These are phyloP conservation scores for Irpex rosettiformis DNA, from an alignment of 1,284 basidiomycete species.

Conservation along the genomic window DNA sequence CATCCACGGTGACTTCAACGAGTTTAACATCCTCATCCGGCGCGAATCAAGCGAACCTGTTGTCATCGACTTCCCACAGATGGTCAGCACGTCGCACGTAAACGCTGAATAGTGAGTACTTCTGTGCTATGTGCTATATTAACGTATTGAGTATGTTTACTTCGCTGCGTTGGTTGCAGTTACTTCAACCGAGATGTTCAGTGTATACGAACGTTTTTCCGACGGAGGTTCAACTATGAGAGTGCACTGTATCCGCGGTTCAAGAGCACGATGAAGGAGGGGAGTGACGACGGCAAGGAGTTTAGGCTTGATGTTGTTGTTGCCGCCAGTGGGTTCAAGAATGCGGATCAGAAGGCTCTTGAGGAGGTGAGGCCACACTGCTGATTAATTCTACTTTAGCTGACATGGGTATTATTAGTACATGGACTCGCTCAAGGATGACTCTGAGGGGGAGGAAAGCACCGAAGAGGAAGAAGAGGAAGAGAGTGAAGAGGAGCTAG, in stretches of 20 bases:
- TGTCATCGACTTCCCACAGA: constrained; percentile 99
- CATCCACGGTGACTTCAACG: constrained; percentile 99
- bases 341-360: constrained; percentile 76
- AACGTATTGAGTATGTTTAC: constrained; percentile 8
- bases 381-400: constrained; percentile 11
- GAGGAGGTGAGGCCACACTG: constrained; percentile 63
- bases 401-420: constrained; percentile 42
- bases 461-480: constrained; percentile 33
- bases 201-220: constrained; percentile 94
- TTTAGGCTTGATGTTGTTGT: constrained; percentile 87
- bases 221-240: constrained; percentile 89
- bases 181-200: constrained; percentile 99
- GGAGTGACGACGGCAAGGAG: constrained; percentile 37
- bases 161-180: constrained; percentile 43
- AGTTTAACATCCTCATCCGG: constrained; percentile 96
- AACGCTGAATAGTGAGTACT: constrained; percentile 87
- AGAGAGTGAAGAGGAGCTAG: constrained; percentile 30
- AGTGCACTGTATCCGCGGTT: constrained; percentile 87
- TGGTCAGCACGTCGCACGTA: constrained; percentile 96
- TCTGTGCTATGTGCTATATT: background rate
- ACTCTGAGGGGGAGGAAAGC: constrained; percentile 21
- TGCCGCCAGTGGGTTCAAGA: constrained; percentile 87
- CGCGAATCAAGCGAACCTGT: constrained; percentile 81
- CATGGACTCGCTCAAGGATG: constrained; percentile 52
- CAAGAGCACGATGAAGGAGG: constrained; percentile 47